A percentile compares a stretch with the other conserved stretches of the same genome.
Evolutionary conservation across 257 asterid species (phyloP).

Genomic region (Solanum chilense): DNA sequence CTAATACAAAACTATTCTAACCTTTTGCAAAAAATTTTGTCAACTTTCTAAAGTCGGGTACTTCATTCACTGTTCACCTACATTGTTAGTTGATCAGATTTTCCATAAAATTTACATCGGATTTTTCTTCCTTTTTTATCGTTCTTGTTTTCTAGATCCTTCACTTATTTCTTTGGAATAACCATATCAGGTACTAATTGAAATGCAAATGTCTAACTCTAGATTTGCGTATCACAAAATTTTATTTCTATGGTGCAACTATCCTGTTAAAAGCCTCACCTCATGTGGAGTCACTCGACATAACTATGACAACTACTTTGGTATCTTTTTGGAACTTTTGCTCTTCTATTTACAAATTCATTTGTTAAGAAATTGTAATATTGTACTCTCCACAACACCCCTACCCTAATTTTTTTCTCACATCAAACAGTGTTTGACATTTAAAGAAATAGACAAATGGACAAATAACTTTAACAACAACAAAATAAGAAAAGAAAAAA

Average conservation of each 20-base stretch:
- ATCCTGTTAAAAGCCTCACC: background rate
- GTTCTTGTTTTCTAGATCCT: background rate
- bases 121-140: background rate
- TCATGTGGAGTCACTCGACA: background rate
- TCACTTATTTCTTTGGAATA: background rate
- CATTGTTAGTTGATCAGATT: background rate
- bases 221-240: background rate
- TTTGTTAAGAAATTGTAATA: no score
- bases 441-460: no score
- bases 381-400: no score
- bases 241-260: background rate
- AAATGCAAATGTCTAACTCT: background rate
- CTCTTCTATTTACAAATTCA: no score
- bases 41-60: no score
- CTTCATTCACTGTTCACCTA: no score
- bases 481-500: no score
- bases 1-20: no score
- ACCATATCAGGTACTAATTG: background rate
- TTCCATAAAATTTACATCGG: background rate
- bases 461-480: no score
- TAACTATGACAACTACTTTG: background rate
- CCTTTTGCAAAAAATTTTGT: no score
- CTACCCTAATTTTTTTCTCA: no score
- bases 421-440: no score
- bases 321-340: background rate